Percentiles rank a stretch among this genome's conserved stretches.
These are phyloP conservation scores for Protea cynaroides DNA, from an alignment of 164 flowering plant genomes.

Conservation along the genomic window DNA sequence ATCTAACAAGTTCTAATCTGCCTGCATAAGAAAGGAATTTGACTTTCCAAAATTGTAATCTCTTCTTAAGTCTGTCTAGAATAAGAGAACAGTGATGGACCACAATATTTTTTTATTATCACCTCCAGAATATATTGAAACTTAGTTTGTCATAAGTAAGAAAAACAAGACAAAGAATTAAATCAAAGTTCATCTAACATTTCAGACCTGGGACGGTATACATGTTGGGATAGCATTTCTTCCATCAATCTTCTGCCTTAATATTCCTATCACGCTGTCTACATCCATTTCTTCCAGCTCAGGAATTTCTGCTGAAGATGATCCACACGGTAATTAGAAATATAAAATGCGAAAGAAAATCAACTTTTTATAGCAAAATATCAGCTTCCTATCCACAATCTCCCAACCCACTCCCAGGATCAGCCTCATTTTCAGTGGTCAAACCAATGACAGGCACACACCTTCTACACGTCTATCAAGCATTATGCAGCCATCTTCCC, in stretches of 20 bases:
- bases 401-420: background rate
- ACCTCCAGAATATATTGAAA: too few species aligned
- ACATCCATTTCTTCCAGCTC: slow-evolving; percentile 48
- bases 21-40: too few species aligned
- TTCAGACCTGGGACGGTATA: slow-evolving; percentile 40
- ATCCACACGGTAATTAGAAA: slow-evolving; percentile 8
- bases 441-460: slow-evolving; percentile 6
- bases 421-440: background rate
- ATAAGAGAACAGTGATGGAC: too few species aligned
- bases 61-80: too few species aligned
- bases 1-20: too few species aligned
- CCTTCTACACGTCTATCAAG: slow-evolving; percentile 58
- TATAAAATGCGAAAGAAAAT: background rate
- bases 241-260: slow-evolving; percentile 45
- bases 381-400: background rate
- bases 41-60: too few species aligned
- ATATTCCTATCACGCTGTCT: slow-evolving; percentile 38
- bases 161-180: background rate
- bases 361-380: background rate
- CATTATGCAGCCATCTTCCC: slow-evolving; percentile 88
- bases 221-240: slow-evolving; percentile 39
- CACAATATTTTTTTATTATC: too few species aligned
- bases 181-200: background rate
- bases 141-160: too few species aligned
- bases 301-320: slow-evolving; percentile 27